Conservation (phyloP, 2,329 filamentous ascomycete species). For the Sphaceloma murrayae region DNA sequence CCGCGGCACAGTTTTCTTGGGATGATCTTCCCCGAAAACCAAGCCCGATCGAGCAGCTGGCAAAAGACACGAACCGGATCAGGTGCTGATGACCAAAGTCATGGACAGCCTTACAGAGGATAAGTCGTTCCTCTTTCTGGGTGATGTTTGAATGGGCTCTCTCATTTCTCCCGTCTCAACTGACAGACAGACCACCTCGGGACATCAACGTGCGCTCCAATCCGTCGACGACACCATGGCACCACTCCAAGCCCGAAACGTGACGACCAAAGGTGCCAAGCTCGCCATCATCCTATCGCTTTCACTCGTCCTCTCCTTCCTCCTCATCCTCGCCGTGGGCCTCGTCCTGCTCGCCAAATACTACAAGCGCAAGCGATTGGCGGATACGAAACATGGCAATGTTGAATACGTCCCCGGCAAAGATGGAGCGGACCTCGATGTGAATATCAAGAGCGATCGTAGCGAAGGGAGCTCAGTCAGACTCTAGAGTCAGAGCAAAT, state of each 20-base stretch:
- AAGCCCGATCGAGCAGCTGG: too few relatives aligned
- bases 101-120: too few relatives aligned
- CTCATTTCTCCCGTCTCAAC: too few relatives aligned
- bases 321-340: conserved; percentile 4
- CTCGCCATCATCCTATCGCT: conserved; percentile 14
- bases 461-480: conserved; percentile 5
- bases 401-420: conserved; percentile 4
- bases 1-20: too few relatives aligned
- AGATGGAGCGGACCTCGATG: conserved; percentile 5
- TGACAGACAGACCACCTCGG: too few relatives aligned
- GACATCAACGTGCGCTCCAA: too few relatives aligned
- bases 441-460: neutral
- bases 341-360: conserved; percentile 3
- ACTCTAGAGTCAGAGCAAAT: neutral
- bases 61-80: too few relatives aligned
- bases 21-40: too few relatives aligned
- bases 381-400: conserved; percentile 1
- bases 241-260: neutral
- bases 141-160: too few relatives aligned
- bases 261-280: conserved; percentile 4
- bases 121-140: too few relatives aligned
- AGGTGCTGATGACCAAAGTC: too few relatives aligned
- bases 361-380: conserved; percentile 7
- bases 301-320: conserved; percentile 5
- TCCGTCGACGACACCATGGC: neutral